phyloP scores from a whole-genome alignment of 1,284 basidiomycete genomes.

The Fistulinella cinereoalba region DNA sequence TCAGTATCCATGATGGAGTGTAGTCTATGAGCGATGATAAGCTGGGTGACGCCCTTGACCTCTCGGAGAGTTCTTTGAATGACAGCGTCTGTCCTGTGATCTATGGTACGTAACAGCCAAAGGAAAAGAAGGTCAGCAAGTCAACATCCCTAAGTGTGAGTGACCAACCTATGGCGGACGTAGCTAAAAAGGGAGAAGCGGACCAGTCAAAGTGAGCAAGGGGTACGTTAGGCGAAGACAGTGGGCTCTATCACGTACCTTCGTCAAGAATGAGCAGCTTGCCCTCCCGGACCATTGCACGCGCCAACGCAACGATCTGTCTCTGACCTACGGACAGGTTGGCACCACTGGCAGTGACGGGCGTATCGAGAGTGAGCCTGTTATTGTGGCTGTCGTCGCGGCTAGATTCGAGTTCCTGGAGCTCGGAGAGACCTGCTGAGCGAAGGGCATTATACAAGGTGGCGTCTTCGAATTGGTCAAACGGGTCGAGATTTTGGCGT shows the following conservation, averaged over 20 bases:
- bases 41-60: constrained; percentile 30
- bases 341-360: constrained; percentile 55
- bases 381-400: constrained; percentile 40
- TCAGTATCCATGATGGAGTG: constrained; percentile 38
- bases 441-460: constrained; percentile 52
- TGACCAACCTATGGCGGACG: constrained; percentile 4
- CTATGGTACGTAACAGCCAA: neutral
- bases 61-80: constrained; percentile 33
- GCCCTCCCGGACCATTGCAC: constrained; percentile 31
- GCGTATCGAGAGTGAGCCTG: constrained; percentile 30
- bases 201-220: neutral
- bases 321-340: constrained; percentile 73
- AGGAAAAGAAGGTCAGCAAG: neutral
- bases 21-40: constrained; percentile 38
- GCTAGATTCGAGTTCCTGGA: constrained; percentile 42
- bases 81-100: constrained; percentile 31
- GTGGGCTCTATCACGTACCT: constrained; percentile 26
- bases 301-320: constrained; percentile 56
- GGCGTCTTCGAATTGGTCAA: constrained; percentile 69
- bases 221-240: neutral
- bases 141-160: neutral
- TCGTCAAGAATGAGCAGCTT: constrained; percentile 35
- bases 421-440: constrained; percentile 51
- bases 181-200: neutral
- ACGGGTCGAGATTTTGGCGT: constrained; percentile 66